Conservation (phyloP, 2,329 filamentous ascomycete genomes). For the Scedosporium apiospermum region DNA sequence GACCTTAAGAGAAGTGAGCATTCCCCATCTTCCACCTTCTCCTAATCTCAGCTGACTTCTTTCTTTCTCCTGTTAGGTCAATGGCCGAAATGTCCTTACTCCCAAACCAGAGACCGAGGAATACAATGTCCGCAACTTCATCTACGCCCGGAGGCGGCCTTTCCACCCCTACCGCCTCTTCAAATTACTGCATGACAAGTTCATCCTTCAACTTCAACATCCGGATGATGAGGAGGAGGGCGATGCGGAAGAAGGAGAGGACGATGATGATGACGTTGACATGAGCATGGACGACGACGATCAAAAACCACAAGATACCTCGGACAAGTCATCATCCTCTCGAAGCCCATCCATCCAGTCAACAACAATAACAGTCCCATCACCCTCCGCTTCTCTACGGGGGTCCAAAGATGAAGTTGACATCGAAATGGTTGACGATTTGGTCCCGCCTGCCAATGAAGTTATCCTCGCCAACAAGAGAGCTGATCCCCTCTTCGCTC, state of each 20-base stretch:
- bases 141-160: slow-evolving; percentile 52
- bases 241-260: slow-evolving; percentile 23
- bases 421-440: slow-evolving; percentile 12
- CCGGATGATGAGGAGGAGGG: slow-evolving; percentile 24
- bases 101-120: slow-evolving; percentile 65
- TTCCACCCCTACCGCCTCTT: slow-evolving; percentile 39
- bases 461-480: slow-evolving; percentile 46
- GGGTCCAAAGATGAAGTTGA: slow-evolving; percentile 7
- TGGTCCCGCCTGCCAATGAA: slow-evolving; percentile 24
- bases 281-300: slow-evolving; percentile 12
- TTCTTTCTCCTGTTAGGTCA: slow-evolving; percentile 23
- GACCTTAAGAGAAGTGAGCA: slow-evolving; percentile 48
- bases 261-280: slow-evolving; percentile 15
- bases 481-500: slow-evolving; percentile 38
- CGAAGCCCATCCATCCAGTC: slow-evolving; percentile 6
- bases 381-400: slow-evolving; percentile 1
- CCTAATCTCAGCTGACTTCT: neutral
- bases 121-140: slow-evolving; percentile 63
- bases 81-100: slow-evolving; percentile 42
- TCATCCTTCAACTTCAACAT: slow-evolving; percentile 39
- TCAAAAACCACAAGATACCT: slow-evolving; percentile 15
- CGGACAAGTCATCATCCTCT: slow-evolving; percentile 5
- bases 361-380: slow-evolving; percentile 10
- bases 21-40: slow-evolving; percentile 16
- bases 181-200: slow-evolving; percentile 35